phyloP scores from a whole-genome alignment of 2,329 filamentous ascomycete species.

The Venturia effusa region DNA sequence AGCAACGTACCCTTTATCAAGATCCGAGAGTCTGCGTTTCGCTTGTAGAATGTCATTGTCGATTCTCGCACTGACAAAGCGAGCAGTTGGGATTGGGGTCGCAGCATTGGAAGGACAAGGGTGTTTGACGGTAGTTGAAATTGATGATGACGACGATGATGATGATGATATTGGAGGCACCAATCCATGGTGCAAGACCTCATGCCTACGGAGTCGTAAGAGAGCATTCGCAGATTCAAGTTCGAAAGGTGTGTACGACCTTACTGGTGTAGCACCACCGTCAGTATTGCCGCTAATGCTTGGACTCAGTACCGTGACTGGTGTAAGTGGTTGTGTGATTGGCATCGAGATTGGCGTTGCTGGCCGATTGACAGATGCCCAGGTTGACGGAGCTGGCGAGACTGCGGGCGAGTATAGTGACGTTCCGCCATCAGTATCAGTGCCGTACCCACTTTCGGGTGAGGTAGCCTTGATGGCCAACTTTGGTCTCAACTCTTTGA shows the following conservation, averaged over 20 bases:
- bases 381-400: conserved; percentile 8
- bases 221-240: conserved; percentile 3
- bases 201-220: conserved; percentile 1
- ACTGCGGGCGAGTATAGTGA: conserved; percentile 1
- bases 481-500: conserved; percentile 2
- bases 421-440: conserved; percentile 8
- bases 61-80: neutral
- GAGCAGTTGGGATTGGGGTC: neutral
- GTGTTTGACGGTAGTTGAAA: neutral
- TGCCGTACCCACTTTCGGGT: conserved; percentile 12
- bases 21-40: conserved; percentile 6
- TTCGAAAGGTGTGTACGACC: neutral
- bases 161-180: neutral
- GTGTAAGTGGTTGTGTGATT: neutral
- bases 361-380: conserved; percentile 7
- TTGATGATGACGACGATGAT: neutral
- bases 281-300: neutral
- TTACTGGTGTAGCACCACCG: conserved; percentile 1
- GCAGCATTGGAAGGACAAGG: neutral
- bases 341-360: neutral
- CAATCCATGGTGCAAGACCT: conserved; percentile 1
- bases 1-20: conserved; percentile 2
- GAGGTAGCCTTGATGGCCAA: neutral
- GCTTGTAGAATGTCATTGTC: conserved; percentile 3
- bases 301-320: neutral